Conservation (phyloP, 495 filamentous ascomycete species). For the Lentithecium fluviatile region DNA sequence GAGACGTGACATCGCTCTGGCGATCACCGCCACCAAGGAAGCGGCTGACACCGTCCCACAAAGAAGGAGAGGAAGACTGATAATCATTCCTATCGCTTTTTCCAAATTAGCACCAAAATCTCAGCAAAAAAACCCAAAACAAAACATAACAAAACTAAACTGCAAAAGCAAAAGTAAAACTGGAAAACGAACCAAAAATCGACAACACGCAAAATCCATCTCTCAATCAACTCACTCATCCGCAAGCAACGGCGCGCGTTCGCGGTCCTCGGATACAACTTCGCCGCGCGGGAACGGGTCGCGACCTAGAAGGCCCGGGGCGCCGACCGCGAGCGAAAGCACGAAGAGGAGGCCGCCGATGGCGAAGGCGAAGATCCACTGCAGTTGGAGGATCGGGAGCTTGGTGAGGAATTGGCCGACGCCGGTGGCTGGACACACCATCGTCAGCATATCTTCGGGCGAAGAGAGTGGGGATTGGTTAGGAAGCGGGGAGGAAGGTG, state of each 20-base stretch:
- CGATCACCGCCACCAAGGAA: too few species aligned
- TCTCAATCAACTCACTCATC: conserved; percentile 34
- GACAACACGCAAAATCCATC: background rate
- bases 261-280: conserved; percentile 41
- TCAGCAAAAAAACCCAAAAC: too few species aligned
- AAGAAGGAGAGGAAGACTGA: too few species aligned
- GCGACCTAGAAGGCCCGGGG: conserved; percentile 62
- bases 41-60: too few species aligned
- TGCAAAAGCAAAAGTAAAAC: background rate
- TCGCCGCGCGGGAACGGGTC: conserved; percentile 46
- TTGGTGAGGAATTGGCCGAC: conserved; percentile 71
- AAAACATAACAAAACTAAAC: too few species aligned
- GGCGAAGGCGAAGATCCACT: conserved; percentile 89
- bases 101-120: too few species aligned
- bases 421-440: conserved; percentile 60
- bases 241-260: conserved; percentile 48
- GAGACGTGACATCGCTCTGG: too few species aligned
- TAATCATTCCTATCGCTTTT: too few species aligned
- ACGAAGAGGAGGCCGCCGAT: conserved; percentile 75
- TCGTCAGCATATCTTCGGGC: too few species aligned
- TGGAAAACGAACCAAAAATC: background rate
- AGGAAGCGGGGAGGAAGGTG: too few species aligned
- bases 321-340: conserved; percentile 59
- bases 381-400: conserved; percentile 60
- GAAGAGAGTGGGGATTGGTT: too few species aligned